phyloP scores from a whole-genome alignment of 2,329 filamentous ascomycete genomes.

The Knufia fluminis region DNA sequence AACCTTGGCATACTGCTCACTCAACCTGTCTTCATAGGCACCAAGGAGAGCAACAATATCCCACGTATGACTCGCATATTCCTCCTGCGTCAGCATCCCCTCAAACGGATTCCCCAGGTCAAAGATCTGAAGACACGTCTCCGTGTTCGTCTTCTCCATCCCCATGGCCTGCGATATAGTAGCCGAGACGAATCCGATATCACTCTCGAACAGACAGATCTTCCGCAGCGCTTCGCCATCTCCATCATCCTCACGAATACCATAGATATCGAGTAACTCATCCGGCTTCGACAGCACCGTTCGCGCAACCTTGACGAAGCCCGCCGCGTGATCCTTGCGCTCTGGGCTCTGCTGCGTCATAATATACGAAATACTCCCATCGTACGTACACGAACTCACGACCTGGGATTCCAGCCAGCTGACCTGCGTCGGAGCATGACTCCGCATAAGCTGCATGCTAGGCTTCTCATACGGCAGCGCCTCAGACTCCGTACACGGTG shows the following conservation, averaged over 20 bases:
- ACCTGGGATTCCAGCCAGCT: slow-evolving; percentile 21
- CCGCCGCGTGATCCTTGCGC: slow-evolving; percentile 32
- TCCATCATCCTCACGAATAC: background rate
- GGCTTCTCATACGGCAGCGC: slow-evolving; percentile 14
- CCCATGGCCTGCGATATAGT: slow-evolving; percentile 33
- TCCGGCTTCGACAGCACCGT: background rate
- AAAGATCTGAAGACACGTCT: slow-evolving; percentile 1
- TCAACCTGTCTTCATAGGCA: background rate
- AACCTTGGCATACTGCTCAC: background rate
- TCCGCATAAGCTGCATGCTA: slow-evolving; percentile 13
- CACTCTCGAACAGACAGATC: slow-evolving; percentile 30
- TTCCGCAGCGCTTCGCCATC: background rate
- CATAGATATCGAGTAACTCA: background rate
- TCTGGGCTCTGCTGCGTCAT: slow-evolving; percentile 33
- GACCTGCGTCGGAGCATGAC: slow-evolving; percentile 9
- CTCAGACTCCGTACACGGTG: slow-evolving; percentile 11
- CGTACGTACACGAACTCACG: slow-evolving; percentile 26
- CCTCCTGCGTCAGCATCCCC: background rate
- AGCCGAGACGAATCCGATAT: slow-evolving; percentile 40
- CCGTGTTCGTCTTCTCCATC: background rate
- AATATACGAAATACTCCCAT: slow-evolving; percentile 1
- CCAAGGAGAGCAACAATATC: slow-evolving; percentile 1
- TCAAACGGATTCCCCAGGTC: slow-evolving; percentile 1
- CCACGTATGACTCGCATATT: slow-evolving; percentile 1
- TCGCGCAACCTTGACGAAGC: slow-evolving; percentile 33